Evolutionary conservation across 2,329 filamentous ascomycete genomes (phyloP), one percentile per base, ranked within the genome.

Genomic region (Stylonectria norvegica): DNA sequence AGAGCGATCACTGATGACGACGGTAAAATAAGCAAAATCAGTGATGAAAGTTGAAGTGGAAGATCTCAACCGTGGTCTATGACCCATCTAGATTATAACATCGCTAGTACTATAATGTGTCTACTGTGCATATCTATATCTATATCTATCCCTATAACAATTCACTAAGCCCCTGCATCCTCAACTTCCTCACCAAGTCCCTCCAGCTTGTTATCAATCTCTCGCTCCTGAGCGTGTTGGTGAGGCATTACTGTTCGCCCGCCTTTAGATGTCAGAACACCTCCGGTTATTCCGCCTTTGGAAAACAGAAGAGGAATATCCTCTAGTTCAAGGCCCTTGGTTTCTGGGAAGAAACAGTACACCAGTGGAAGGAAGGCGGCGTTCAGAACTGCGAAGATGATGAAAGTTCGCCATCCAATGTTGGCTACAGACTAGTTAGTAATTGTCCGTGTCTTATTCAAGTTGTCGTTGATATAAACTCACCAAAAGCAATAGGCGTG

Each of bases 291-390:
- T 16, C 38, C 35, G n/a, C 43, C 43, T 23, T 42, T 45, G 14
- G 29, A 12, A 20, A 45, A 45, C 5, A 45, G 35, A 12, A 45
- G 38, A 8, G 43, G 43, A 9, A 67, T 53, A 58, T 64, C 47
- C 63, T 78, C 39, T 62, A 76, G 49, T 66, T 69, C 49, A 43
- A 68, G 42, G 0, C 56, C 56, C 23, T 59, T 60, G 3, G 59
- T 61, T 20, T 61, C 57, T 0, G 57, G 56, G 23, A 58, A 60
- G 39, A 59, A 59, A 2, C 59, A 40, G 23, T 56, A 59, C 9
- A 61, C 56, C 5, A 60, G 47, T 2, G 57, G 58, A 2, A 61
- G 51, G 35, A 52, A 61, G 1, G 43, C 34, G 1, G 54, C 50
- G 22, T 61, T 61, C 5, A 60, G 38, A 2, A 58, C 49, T 3